A percentile compares a stretch with the other conserved stretches of the same genome.
These are phyloP conservation scores for Musa troglodytarum DNA, from an alignment of 176 grass and related monocot genomes.

Conservation along the genomic window DNA sequence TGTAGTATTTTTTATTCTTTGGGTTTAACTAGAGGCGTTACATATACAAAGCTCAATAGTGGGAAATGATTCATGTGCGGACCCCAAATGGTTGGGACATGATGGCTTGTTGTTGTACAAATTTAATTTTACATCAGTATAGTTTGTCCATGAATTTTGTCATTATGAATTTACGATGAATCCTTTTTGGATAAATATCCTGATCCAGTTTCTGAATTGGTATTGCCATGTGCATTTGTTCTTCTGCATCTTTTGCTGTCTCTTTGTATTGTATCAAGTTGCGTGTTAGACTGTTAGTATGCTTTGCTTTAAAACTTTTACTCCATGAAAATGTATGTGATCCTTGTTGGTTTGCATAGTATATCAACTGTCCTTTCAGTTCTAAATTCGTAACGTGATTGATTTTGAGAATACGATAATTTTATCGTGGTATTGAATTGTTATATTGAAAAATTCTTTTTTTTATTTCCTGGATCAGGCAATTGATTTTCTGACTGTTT, in stretches of 20 bases:
- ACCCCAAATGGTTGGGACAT: neutral
- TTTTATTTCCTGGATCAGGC: constrained; percentile 38
- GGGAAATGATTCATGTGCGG: too few relatives aligned
- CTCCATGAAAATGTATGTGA: too few relatives aligned
- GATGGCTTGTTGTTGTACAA: neutral
- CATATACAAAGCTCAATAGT: too few relatives aligned
- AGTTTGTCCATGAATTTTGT: neutral
- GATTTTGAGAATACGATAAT: neutral
- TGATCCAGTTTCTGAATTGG: neutral
- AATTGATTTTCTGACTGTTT: constrained; percentile 64
- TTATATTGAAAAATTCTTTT: constrained; percentile 9
- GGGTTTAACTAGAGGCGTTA: too few relatives aligned
- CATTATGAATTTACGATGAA: neutral
- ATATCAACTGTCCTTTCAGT: too few relatives aligned
- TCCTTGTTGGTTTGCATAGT: too few relatives aligned
- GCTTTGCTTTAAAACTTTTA: too few relatives aligned
- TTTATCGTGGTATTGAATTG: constrained; percentile 1
- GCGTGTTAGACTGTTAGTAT: too few relatives aligned
- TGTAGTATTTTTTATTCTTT: too few relatives aligned
- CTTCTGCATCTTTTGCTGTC: too few relatives aligned
- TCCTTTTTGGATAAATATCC: neutral
- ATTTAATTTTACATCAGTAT: neutral
- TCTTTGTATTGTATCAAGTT: too few relatives aligned
- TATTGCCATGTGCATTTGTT: neutral
- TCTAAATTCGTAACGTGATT: neutral